Evolutionary conservation across 441 rosid genomes (phyloP).

Genomic region (Viola pubescens): DNA sequence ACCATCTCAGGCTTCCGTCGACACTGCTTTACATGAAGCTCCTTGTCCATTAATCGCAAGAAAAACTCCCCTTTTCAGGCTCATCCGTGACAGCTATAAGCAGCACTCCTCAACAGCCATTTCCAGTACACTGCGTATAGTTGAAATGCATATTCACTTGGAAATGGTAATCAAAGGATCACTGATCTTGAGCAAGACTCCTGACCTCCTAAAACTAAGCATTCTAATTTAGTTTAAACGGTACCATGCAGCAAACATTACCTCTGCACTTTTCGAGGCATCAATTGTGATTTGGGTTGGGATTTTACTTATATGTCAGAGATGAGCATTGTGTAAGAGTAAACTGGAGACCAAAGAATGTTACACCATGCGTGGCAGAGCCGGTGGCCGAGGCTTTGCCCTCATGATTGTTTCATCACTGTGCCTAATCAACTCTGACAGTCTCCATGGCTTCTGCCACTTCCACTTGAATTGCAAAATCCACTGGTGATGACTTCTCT

Average conservation of each 20-base stretch:
- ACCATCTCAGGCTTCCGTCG: constrained; percentile 33
- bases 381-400: constrained; percentile 53
- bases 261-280: constrained; percentile 36
- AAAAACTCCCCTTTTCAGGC: constrained; percentile 27
- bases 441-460: constrained; percentile 99
- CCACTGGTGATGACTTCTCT: constrained; percentile 98
- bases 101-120: constrained; percentile 31
- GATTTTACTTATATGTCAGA: constrained; percentile 30
- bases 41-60: constrained; percentile 33
- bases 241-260: constrained; percentile 20
- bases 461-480: constrained; percentile 96
- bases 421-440: constrained; percentile 84
- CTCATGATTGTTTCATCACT: constrained; percentile 72
- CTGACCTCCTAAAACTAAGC: background rate
- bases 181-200: background rate
- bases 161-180: background rate
- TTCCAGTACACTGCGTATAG: constrained; percentile 31
- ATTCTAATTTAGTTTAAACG: background rate
- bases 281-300: constrained; percentile 20
- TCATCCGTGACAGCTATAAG: constrained; percentile 28
- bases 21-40: constrained; percentile 49
- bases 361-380: constrained; percentile 33
- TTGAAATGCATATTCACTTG: constrained; percentile 4
- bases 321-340: constrained; percentile 26
- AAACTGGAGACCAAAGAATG: constrained; percentile 19